phyloP scores from a whole-genome alignment of 345 rosid genomes.

The Carallia brachiata region DNA sequence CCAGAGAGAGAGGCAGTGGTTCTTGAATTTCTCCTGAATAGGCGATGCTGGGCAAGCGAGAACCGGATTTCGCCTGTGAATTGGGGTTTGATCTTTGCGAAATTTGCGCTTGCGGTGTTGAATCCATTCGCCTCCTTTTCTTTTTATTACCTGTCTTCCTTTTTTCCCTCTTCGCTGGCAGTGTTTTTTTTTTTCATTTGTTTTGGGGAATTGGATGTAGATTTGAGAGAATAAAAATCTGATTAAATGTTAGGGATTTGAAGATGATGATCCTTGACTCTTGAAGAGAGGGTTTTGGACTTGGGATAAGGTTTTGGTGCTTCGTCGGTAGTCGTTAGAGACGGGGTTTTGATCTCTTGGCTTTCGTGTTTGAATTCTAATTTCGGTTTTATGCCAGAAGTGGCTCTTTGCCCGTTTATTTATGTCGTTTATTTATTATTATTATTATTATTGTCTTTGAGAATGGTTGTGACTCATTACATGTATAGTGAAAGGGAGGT shows the following conservation, averaged over 20 bases:
- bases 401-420: too few species aligned
- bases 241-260: background rate
- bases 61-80: conserved; percentile 54
- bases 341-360: background rate
- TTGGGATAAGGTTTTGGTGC: background rate
- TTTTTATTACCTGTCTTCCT: background rate
- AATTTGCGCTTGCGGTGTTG: conserved; percentile 25
- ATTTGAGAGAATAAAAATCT: background rate
- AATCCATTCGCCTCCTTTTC: conserved; percentile 36
- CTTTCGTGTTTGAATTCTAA: conserved; percentile 14
- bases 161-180: background rate
- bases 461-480: too few species aligned
- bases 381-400: too few species aligned
- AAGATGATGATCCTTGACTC: background rate
- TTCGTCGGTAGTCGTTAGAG: conserved; percentile 44
- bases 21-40: conserved; percentile 30
- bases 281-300: conserved; percentile 7
- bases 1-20: conserved; percentile 41
- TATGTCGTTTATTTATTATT: too few species aligned
- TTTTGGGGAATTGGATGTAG: background rate
- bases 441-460: too few species aligned
- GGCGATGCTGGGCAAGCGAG: conserved; percentile 54
- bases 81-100: conserved; percentile 46
- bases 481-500: too few species aligned
- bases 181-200: background rate